A percentile compares a stretch with the other conserved stretches of the same genome.
Evolutionary conservation across 1,284 basidiomycete genomes (phyloP).

Genomic region (Entoloma clypeatum): DNA sequence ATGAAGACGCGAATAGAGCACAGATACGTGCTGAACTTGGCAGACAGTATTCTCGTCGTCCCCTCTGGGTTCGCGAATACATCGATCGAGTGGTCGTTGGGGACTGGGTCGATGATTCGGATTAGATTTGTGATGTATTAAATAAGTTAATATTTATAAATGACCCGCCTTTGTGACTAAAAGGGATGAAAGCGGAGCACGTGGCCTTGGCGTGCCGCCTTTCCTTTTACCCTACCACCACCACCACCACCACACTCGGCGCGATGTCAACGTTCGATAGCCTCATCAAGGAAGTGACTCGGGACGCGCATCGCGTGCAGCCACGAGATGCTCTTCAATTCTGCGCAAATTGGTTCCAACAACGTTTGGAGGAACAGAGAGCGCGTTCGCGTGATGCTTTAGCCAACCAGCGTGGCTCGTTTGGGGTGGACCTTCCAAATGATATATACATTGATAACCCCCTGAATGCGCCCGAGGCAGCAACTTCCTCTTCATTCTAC

Average conservation of each 20-base stretch:
- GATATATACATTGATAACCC: conserved; percentile 61
- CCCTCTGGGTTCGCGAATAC: conserved; percentile 62
- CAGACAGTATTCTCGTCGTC: conserved; percentile 47
- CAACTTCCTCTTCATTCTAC: conserved; percentile 47
- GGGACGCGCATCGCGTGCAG: conserved; percentile 81
- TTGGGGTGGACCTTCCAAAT: conserved; percentile 47
- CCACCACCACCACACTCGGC: conserved; percentile 3
- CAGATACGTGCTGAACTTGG: conserved; percentile 40
- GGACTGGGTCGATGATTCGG: conserved; percentile 71
- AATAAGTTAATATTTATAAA: conserved; percentile 1
- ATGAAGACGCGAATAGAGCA: conserved; percentile 30
- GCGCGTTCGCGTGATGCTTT: conserved; percentile 66
- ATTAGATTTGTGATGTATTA: conserved; percentile 28
- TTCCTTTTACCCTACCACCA: conserved; percentile 10
- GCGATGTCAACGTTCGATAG: conserved; percentile 72
- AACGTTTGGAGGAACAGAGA: conserved; percentile 79
- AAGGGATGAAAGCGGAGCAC: too few species aligned
- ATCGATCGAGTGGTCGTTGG: conserved; percentile 58
- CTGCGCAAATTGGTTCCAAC: conserved; percentile 95
- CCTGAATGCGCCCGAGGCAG: conserved; percentile 32
- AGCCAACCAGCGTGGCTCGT: conserved; percentile 44
- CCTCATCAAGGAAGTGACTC: conserved; percentile 83
- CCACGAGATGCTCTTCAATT: conserved; percentile 91
- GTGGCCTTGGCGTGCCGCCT: too few species aligned
- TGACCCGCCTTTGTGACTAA: not conserved